A percentile compares a stretch with the other conserved stretches of the same genome.
Conservation (phyloP, 2,329 filamentous ascomycete species). For the Byssochlamys sp. region DNA sequence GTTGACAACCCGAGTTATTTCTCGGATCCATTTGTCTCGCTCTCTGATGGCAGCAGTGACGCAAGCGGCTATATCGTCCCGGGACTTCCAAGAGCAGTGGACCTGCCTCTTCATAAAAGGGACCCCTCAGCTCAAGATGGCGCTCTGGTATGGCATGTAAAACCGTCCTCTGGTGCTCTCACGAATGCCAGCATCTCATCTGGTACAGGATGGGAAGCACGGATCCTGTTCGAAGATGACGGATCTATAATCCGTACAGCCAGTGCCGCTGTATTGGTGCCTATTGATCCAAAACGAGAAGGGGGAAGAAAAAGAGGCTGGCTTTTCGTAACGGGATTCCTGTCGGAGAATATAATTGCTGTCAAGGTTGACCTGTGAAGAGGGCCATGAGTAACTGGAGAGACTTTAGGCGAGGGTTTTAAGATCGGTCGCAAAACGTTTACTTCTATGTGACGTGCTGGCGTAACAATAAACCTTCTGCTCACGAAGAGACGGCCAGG, state of each 20-base stretch:
- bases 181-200: no score
- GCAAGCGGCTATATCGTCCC: slow-evolving; percentile 47
- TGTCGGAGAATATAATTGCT: slow-evolving; percentile 50
- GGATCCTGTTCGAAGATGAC: slow-evolving; percentile 51
- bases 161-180: not conserved
- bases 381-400: no score
- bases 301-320: slow-evolving; percentile 3
- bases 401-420: no score
- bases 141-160: slow-evolving; percentile 41
- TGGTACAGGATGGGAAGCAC: slow-evolving; percentile 32
- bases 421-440: no score
- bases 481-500: no score
- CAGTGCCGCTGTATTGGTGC: slow-evolving; percentile 46
- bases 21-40: slow-evolving; percentile 41
- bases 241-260: slow-evolving; percentile 41
- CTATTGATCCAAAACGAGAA: slow-evolving; percentile 40
- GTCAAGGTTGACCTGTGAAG: no score
- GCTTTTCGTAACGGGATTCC: not conserved
- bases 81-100: slow-evolving; percentile 36
- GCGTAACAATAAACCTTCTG: no score
- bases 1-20: slow-evolving; percentile 54
- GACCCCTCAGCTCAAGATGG: slow-evolving; percentile 30
- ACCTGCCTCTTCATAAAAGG: slow-evolving; percentile 28
- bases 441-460: no score
- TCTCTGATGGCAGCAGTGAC: slow-evolving; percentile 25